Evolutionary conservation across 352 stramenopile genomes (phyloP), one percentile per base, ranked within the genome.

Genomic region (Globisporangium megalacanthum): DNA sequence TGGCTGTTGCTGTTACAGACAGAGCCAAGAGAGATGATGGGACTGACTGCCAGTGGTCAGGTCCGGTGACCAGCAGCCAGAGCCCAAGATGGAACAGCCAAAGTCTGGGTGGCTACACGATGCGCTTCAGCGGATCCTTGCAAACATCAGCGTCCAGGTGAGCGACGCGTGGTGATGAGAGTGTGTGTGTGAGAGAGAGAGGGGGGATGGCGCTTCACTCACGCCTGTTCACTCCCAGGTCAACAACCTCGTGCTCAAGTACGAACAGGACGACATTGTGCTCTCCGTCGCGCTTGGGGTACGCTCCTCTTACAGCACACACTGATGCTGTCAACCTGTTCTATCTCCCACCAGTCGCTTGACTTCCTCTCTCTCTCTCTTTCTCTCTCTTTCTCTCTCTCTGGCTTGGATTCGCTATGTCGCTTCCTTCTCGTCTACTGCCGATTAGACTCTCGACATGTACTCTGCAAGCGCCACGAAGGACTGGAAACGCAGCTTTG

Each of bases 241-340:
- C 41, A 93, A 93, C 60, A 95, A 95, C 54, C 78, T 95, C 20
- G 85, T 95, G 31, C 75, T 95, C 37, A 95, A 95, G 60, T 95
- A 93, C 57, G 83, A 95, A 51, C 75, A 95, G 61, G 82, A 91
- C 45, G 81, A 93, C 52, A 83, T 95, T 37, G 85, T 95, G 15
- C 75, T 95, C 5, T 95, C 85, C 0, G 71, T 92, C 35, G 83
- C 85, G 15, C 72, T 95, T 29, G 85, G 85, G 57, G 84, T 94
- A 65, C 52, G 25, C 25, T 62, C 4, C 36, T 7, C 6, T 14
- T 37, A 19, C 35, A 29, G 33, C 25, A 22, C 22, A 6, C 14
- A 2, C 5, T 41, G 8, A 14, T 17, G 2, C 25, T 29, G 20
- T n/a, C n/a, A 17, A 29, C 25, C 2, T 29, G 25, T 29, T 29